Base-by-base conservation (phyloP, 768 basidiomycete genomes). In the Tremella fuciformis region DNA sequence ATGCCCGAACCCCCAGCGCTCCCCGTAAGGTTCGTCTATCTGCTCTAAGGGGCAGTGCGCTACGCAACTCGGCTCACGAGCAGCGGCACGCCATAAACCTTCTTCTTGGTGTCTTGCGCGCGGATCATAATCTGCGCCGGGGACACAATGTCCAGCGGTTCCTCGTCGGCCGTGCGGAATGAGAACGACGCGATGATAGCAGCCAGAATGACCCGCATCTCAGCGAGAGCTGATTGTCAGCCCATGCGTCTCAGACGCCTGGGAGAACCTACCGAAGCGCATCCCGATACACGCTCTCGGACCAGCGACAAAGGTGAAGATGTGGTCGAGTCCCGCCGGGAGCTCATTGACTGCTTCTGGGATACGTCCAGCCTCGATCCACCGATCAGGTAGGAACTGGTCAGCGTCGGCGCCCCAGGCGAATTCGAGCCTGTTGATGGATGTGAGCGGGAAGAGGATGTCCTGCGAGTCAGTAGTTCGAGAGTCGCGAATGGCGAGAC, bases 191-290 rank as follows among this genome's bases (percentile, higher is more conserved):
- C n/a, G 16, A 46, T n/a, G 22, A 46, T 15, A 18, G n/a, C n/a
- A 46, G 42, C n/a, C n/a, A 46, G 42, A n/a, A 46, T n/a, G n/a
- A 46, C 42, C n/a, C 42, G 42, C 42, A 46, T 46, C 42, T 46
- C 42, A 15, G 42, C 42, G 7, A 46, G 16, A 4, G 42, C 42
- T 46, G 22, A 4, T 8, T 4, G 6, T 46, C n/a, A 22, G 42
- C 3, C 42, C 11, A 40, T 46, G 6, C 42, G 16, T n/a, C 29
- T 11, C 11, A 11, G 11, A 6, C 11, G 29, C 4, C 29, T 6
- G 29, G 15, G 16, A 22, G 8, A 22, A n/a, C 6, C 42, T 46
- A 46, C 42, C 42, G 15, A 46, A 46, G 42, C 42, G 42, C 42
- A 46, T 46, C 6, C 42, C 42, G 42, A 46, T n/a, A 46, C 42